Conservation (phyloP, 148 eudicot genomes). For the Dianthus caryophyllus region DNA sequence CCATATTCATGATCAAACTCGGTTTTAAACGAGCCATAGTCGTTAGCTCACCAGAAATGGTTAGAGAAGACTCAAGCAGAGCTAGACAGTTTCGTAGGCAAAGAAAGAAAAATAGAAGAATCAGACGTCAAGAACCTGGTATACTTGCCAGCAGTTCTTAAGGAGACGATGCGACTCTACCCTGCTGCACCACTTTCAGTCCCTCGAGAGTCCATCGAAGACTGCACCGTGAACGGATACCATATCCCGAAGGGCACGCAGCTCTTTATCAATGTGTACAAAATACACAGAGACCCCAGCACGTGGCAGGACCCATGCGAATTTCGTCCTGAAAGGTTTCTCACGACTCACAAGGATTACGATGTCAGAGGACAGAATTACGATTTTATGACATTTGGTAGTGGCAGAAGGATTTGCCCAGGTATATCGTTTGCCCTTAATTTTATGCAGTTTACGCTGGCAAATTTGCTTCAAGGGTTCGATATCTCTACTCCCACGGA, state of each 20-base stretch:
- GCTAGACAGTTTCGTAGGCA: slow-evolving; percentile 23
- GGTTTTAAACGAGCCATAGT: slow-evolving; percentile 29
- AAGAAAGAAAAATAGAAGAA: slow-evolving; percentile 9
- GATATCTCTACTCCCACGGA: slow-evolving; percentile 14
- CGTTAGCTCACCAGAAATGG: slow-evolving; percentile 31
- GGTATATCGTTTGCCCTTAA: slow-evolving; percentile 21
- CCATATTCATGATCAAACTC: slow-evolving; percentile 31
- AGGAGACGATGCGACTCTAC: slow-evolving; percentile 22
- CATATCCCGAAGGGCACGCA: slow-evolving; percentile 19
- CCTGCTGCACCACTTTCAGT: neutral
- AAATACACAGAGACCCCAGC: slow-evolving; percentile 24
- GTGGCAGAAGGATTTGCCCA: slow-evolving; percentile 14
- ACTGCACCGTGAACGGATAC: slow-evolving; percentile 17
- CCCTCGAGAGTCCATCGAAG: slow-evolving; percentile 6
- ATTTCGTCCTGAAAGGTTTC: neutral
- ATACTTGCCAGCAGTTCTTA: slow-evolving; percentile 21
- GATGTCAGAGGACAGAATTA: slow-evolving; percentile 10
- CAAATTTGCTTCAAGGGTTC: slow-evolving; percentile 23
- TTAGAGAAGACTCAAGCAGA: slow-evolving; percentile 28
- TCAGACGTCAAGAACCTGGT: slow-evolving; percentile 15
- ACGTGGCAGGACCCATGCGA: slow-evolving; percentile 10
- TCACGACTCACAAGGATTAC: slow-evolving; percentile 14
- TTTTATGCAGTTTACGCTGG: slow-evolving; percentile 13
- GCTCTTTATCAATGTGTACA: slow-evolving; percentile 17
- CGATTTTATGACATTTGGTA: slow-evolving; percentile 30